Conservation (phyloP, 768 basidiomycete genomes). For the Rhodotorula diobovata region DNA sequence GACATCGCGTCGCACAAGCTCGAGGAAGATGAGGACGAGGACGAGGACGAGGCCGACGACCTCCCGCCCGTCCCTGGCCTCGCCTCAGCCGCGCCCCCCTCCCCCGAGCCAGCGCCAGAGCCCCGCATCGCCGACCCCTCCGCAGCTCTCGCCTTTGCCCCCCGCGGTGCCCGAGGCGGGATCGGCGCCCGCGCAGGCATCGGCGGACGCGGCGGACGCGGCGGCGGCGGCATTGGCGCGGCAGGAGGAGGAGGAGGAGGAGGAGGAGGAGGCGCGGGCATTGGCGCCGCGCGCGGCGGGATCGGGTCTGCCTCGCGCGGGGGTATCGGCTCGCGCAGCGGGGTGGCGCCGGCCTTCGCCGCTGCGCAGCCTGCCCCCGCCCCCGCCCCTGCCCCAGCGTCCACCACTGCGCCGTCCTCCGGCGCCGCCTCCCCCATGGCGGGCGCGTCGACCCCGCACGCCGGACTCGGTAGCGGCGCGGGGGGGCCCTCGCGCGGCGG, state of each 20-base stretch:
- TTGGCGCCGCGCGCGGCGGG: background rate
- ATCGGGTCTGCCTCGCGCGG: background rate
- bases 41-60: conserved; percentile 43
- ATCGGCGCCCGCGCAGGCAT: conserved; percentile 2
- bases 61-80: conserved; percentile 48
- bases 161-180: conserved; percentile 25
- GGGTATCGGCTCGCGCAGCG: background rate
- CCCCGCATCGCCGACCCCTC: conserved; percentile 39
- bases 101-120: conserved; percentile 3
- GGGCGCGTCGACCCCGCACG: conserved; percentile 25
- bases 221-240: no score
- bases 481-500: conserved; percentile 6
- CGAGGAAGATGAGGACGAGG: conserved; percentile 50
- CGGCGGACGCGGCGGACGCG: background rate
- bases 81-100: conserved; percentile 8
- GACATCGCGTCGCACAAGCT: background rate
- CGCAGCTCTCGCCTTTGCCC: conserved; percentile 22
- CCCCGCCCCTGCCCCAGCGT: no score
- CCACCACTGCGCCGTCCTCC: conserved; percentile 45
- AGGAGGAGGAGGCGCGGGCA: background rate
- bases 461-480: conserved; percentile 9
- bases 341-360: conserved; percentile 35
- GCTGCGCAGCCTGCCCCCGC: conserved; percentile 45
- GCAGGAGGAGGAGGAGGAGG: no score
- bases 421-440: conserved; percentile 17